Percentiles rank a stretch among this genome's conserved stretches.
phyloP scores from a whole-genome alignment of 1,139 yeast species.

The Scheffersomyces lignicola region DNA sequence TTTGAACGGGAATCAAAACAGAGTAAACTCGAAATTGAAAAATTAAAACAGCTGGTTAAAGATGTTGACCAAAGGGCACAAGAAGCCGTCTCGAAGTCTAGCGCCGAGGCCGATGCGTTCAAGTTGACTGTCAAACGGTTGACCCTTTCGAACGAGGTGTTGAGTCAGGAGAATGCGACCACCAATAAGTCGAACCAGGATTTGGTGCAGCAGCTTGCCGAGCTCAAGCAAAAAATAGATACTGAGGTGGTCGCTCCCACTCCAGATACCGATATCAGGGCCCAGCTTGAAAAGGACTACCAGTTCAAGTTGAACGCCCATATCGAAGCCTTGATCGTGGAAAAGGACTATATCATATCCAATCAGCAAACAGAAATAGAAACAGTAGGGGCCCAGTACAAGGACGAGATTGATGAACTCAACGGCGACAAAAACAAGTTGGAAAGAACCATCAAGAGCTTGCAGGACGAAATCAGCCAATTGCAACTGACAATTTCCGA shows the following conservation, averaged over 20 bases:
- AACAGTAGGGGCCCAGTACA: neutral
- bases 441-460: neutral
- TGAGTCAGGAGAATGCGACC: constrained; percentile 3
- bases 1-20: constrained; percentile 1
- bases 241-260: too few relatives aligned
- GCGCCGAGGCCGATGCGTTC: neutral
- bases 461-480: neutral
- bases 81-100: neutral
- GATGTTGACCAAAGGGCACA: neutral
- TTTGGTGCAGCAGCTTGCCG: constrained; percentile 8
- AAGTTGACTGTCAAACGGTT: neutral
- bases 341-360: constrained; percentile 24
- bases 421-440: neutral
- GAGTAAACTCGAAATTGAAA: neutral
- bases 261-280: constrained; percentile 1
- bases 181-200: constrained; percentile 12
- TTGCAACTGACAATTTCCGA: neutral
- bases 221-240: constrained; percentile 14
- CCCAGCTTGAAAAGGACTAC: constrained; percentile 21
- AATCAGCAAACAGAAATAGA: constrained; percentile 11
- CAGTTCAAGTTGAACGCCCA: constrained; percentile 29
- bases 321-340: constrained; percentile 28
- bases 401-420: neutral
- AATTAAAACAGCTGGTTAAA: neutral
- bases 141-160: neutral